Conservation (phyloP, 768 basidiomycete species). For the Ramaria sp. region DNA sequence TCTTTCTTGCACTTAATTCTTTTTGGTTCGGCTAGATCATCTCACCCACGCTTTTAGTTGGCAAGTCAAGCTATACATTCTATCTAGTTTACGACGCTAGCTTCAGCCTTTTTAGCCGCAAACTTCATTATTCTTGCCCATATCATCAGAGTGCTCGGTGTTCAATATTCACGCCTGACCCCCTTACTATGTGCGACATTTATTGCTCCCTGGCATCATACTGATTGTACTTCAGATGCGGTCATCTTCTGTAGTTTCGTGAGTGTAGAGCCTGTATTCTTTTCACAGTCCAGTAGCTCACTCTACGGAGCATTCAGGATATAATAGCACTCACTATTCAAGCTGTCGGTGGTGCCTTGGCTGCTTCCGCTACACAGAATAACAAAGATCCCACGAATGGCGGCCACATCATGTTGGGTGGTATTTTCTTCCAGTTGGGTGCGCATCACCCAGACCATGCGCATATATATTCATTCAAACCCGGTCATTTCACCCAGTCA, state of each 20-base stretch:
- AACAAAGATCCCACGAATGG: constrained; percentile 13
- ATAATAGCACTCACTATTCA: constrained; percentile 50
- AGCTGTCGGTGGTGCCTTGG: constrained; percentile 40
- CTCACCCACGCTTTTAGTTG: background rate
- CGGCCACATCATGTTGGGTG: constrained; percentile 47
- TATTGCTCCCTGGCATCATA: background rate
- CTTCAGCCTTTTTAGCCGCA: constrained; percentile 15
- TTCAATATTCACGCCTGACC: constrained; percentile 15
- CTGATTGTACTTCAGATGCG: background rate
- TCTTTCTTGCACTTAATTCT: background rate
- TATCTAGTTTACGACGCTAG: constrained; percentile 18
- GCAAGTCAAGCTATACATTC: background rate
- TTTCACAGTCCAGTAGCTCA: constrained; percentile 20
- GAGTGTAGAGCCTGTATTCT: background rate
- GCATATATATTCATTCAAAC: too few relatives aligned
- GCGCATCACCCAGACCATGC: too few relatives aligned
- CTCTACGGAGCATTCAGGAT: constrained; percentile 31
- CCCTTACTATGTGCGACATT: constrained; percentile 6
- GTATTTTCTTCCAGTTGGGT: constrained; percentile 51
- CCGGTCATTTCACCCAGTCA: too few relatives aligned
- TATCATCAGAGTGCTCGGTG: constrained; percentile 13
- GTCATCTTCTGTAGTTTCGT: constrained; percentile 11
- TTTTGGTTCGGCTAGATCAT: background rate
- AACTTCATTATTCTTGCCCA: constrained; percentile 13
- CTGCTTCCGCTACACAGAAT: constrained; percentile 15